Conservation (phyloP, 2,329 filamentous ascomycete species). For the Aspergillus piperis region DNA sequence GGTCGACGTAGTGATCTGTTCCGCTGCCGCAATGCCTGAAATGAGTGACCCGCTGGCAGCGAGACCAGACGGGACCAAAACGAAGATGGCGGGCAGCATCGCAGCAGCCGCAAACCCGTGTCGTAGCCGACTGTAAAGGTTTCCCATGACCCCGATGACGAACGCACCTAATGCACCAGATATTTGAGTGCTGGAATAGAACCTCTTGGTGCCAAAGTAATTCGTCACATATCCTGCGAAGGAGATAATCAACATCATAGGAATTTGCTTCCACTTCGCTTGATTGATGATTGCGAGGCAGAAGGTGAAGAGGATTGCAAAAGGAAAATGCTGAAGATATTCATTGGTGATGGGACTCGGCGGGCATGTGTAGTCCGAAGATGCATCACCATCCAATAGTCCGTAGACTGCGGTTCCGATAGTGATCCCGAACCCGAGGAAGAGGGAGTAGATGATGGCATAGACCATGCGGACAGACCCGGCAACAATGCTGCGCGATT, state of each 20-base stretch:
- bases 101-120: slow-evolving; percentile 83
- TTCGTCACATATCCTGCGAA: slow-evolving; percentile 76
- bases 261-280: slow-evolving; percentile 76
- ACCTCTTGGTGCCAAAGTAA: slow-evolving; percentile 70
- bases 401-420: slow-evolving; percentile 67
- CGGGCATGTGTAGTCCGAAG: slow-evolving; percentile 50
- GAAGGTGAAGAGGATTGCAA: slow-evolving; percentile 73
- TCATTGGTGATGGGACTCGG: slow-evolving; percentile 54
- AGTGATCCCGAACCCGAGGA: slow-evolving; percentile 73
- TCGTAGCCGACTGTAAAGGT: slow-evolving; percentile 71
- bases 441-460: slow-evolving; percentile 72
- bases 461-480: slow-evolving; percentile 77
- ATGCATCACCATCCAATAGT: slow-evolving; percentile 58
- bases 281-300: slow-evolving; percentile 81
- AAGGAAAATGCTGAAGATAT: slow-evolving; percentile 63
- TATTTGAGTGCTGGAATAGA: slow-evolving; percentile 71
- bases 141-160: slow-evolving; percentile 76
- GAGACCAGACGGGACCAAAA: slow-evolving; percentile 64
- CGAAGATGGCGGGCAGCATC: slow-evolving; percentile 86
- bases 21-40: slow-evolving; percentile 59
- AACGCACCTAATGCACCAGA: slow-evolving; percentile 78
- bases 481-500: slow-evolving; percentile 68
- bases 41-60: slow-evolving; percentile 61
- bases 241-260: slow-evolving; percentile 75
- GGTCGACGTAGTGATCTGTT: slow-evolving; percentile 50